Evolutionary conservation across 331 rosid species (phyloP).

Genomic region (Erythrophleum ivorense): DNA sequence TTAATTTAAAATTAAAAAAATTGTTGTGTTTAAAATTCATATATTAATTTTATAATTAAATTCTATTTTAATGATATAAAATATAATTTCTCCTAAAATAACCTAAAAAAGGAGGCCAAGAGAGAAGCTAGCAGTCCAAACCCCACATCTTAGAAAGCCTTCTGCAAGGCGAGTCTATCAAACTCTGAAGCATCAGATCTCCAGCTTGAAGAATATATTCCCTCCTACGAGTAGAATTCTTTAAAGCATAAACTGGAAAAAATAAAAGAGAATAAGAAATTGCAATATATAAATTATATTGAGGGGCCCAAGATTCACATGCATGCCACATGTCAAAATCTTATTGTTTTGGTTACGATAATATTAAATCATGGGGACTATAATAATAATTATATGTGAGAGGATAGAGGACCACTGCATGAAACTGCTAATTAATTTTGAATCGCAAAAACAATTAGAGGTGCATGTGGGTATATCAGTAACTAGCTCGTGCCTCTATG

Average conservation of each 20-base stretch:
- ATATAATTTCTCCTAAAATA: no score
- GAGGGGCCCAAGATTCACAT: slow-evolving; percentile 56
- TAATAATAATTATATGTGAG: not conserved
- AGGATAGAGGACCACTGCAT: slow-evolving; percentile 52
- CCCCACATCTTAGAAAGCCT: no score
- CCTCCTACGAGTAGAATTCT: slow-evolving; percentile 42
- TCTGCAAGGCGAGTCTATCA: slow-evolving; percentile 44
- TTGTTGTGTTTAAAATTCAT: no score
- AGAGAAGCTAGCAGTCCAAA: not conserved
- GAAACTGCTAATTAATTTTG: slow-evolving; percentile 39
- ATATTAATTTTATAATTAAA: no score
- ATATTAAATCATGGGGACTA: slow-evolving; percentile 43
- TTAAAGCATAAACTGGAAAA: slow-evolving; percentile 36
- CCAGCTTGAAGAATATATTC: slow-evolving; percentile 60
- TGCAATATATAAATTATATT: slow-evolving; percentile 26
- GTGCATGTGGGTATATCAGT: slow-evolving; percentile 51
- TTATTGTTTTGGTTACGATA: slow-evolving; percentile 36
- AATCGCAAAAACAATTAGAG: slow-evolving; percentile 42
- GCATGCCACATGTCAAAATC: slow-evolving; percentile 53
- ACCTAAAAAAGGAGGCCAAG: slow-evolving; percentile 41
- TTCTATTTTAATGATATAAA: no score
- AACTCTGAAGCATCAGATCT: slow-evolving; percentile 51
- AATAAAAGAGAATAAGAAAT: not conserved
- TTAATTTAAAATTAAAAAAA: no score
- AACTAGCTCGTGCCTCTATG: slow-evolving; percentile 2